Evolutionary conservation across 1,284 basidiomycete genomes (phyloP).

Genomic region (Schizophyllum amplum): DNA sequence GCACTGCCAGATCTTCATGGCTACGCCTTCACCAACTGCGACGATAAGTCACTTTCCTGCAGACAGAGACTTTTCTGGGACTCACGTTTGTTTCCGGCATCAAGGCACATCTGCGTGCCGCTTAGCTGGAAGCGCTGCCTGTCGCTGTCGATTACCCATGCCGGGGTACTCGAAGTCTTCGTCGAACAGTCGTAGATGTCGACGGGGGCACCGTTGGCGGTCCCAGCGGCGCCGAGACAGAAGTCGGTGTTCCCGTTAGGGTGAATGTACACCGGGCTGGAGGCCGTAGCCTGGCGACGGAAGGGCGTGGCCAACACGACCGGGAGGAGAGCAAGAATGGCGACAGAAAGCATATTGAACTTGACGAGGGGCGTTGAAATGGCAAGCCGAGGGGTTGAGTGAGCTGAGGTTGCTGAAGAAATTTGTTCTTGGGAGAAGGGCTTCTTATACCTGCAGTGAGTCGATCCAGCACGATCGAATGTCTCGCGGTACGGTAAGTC

Average conservation of each 20-base stretch:
- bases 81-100: background rate
- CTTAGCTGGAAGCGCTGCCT: background rate
- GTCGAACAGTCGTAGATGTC: background rate
- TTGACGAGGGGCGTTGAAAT: background rate
- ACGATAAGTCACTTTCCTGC: background rate
- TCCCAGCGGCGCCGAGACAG: background rate
- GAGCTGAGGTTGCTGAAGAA: background rate
- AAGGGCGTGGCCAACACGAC: background rate
- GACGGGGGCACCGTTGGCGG: background rate
- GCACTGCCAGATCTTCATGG: background rate
- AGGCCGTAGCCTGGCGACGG: background rate
- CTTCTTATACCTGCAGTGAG: background rate
- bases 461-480: background rate
- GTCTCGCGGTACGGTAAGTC: background rate
- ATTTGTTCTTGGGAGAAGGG: background rate
- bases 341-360: background rate
- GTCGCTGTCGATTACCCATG: background rate
- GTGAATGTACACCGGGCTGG: background rate
- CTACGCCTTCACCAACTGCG: background rate
- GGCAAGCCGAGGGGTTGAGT: too few species aligned
- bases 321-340: background rate
- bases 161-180: background rate
- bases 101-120: background rate
- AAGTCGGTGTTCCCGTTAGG: constrained; percentile 1
- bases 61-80: background rate